Evolutionary conservation across 176 grass and related monocot genomes (phyloP).

Genomic region (Saccharum spontaneum): DNA sequence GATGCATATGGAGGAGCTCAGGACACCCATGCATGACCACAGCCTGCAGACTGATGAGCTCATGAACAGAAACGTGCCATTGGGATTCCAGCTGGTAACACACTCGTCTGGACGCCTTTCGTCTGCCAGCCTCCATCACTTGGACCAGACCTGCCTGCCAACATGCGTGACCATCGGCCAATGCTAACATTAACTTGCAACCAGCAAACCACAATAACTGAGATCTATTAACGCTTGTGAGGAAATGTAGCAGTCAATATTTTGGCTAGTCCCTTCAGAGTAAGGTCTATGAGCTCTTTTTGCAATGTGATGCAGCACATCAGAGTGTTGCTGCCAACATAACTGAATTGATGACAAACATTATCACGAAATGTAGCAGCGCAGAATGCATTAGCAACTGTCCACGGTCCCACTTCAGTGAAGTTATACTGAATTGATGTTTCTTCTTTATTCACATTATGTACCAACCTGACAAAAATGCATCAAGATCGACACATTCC

Average conservation of each 20-base stretch:
- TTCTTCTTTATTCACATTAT: background rate
- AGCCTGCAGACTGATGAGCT: slow-evolving; percentile 36
- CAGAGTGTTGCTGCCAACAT: background rate
- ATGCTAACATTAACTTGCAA: slow-evolving; percentile 3
- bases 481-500: slow-evolving; percentile 6
- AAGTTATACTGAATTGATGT: background rate
- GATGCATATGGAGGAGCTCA: slow-evolving; percentile 21
- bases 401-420: slow-evolving; percentile 7
- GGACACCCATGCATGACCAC: slow-evolving; percentile 27
- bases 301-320: background rate
- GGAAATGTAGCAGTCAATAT: background rate
- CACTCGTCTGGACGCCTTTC: slow-evolving; percentile 24
- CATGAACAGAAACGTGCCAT: slow-evolving; percentile 48
- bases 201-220: background rate
- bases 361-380: background rate
- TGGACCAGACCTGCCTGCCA: background rate
- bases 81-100: slow-evolving; percentile 7
- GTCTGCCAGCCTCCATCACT: slow-evolving; percentile 20
- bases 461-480: background rate
- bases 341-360: slow-evolving; percentile 6
- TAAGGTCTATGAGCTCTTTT: background rate
- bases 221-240: background rate
- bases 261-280: background rate
- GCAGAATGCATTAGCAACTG: slow-evolving; percentile 10
- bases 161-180: background rate